Percentiles rank a stretch among this genome's conserved stretches.
Conservation (phyloP, 2,329 filamentous ascomycete genomes). For the Scopulariopsis brevicaulis region DNA sequence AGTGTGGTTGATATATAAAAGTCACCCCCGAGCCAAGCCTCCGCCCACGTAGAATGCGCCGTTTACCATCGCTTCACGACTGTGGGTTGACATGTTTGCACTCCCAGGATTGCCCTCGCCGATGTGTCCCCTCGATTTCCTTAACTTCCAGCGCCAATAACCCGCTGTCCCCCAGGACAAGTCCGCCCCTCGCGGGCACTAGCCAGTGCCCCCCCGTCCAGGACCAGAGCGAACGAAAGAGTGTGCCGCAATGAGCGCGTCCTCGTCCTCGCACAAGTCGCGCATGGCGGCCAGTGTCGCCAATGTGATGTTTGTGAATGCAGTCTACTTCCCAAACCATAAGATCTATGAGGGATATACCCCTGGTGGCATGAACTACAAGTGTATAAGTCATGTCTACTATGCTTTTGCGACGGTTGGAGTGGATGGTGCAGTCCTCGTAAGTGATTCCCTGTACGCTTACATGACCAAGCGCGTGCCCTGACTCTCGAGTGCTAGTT, state of each 20-base stretch:
- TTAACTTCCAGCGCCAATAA: background rate
- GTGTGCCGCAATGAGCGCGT: constrained; percentile 18
- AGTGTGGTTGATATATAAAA: background rate
- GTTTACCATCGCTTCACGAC: background rate
- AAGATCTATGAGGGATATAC: constrained; percentile 62
- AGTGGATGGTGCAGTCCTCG: constrained; percentile 62
- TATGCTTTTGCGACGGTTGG: constrained; percentile 72
- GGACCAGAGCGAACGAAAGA: background rate
- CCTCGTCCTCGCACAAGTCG: constrained; percentile 21
- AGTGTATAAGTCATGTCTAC: constrained; percentile 70
- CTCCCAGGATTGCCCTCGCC: background rate
- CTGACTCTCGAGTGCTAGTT: constrained; percentile 35
- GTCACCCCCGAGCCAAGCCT: background rate
- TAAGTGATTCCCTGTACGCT: constrained; percentile 27
- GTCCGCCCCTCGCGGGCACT: background rate
- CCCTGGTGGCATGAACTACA: constrained; percentile 62
- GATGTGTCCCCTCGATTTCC: background rate
- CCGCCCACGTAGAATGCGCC: background rate
- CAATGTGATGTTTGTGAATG: constrained; percentile 54
- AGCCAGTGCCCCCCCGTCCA: background rate
- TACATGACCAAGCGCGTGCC: background rate
- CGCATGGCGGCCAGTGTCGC: constrained; percentile 20
- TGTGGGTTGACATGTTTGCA: background rate
- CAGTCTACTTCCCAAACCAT: constrained; percentile 76
- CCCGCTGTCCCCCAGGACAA: background rate